Evolutionary conservation across 257 asterid genomes (phyloP), one percentile per base, ranked within the genome.

Genomic region (Rhazya stricta): DNA sequence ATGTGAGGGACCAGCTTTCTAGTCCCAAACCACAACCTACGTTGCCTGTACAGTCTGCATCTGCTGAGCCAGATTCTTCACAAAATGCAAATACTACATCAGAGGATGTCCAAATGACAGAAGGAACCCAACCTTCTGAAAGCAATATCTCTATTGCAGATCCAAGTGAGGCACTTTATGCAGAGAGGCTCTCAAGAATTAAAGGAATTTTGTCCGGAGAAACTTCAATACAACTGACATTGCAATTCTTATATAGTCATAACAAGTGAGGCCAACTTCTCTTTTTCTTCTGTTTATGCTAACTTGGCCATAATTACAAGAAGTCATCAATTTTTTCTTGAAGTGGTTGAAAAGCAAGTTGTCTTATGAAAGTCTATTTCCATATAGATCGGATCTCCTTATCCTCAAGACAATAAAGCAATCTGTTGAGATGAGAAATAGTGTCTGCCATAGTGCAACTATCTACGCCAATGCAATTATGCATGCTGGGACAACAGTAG

Each of bases 401-500:
- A 92, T 91, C 76, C 96, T 92, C 3, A 95, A 92, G 91, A 92
- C 97, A 58, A 95, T 92, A 81, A 92, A 95, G 86, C 99, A 95
- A 78, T 93, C 98, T 57, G 94, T 95, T 75, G 99, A 95, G 89
- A 89, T 90, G 96, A 90, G 97, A 86, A 92, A 90, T 66, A 91
- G 96, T 75, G 97, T 89, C 56, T 92, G 96, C 81, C 99, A 91
- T 73, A 95, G 99, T 84, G 99, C 99, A 73, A 92, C 98, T 37
- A 91, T 95, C 77, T 93, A 88, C 79, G 90, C 98, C 2, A 95
- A 95, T 86, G 99, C 99, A 54, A 89, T 95, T 80, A 95, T 95
- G 98, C 99, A 95, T 81, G 98, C 99, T 63, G 99, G 99, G 77
- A 95, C 99, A 45, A 95, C 99, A 15, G 98, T 91, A 13, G 98